Base-by-base conservation (phyloP, 2,329 filamentous ascomycete genomes). In the Aureobasidium lini region DNA sequence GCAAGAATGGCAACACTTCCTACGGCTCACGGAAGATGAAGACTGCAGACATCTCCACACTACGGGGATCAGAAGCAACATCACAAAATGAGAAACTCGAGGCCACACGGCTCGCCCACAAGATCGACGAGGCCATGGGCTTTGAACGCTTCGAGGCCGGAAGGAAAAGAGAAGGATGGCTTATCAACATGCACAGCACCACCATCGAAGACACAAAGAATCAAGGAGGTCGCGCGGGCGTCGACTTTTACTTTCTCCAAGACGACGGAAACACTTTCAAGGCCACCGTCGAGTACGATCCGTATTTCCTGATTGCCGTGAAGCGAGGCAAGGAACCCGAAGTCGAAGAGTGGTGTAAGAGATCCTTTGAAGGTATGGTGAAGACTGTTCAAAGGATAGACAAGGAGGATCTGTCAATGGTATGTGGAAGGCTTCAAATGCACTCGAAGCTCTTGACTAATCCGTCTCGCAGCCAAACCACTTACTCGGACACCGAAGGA, bases 211-310 rank as follows among this genome's bases (percentile, higher is more conserved):
- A 97, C 70, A 83, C 92, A 15, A 89, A 90, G 66, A 82, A 89
- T 47, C 86, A 88, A 1, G 89, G 90, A 61, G 94, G 94, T 39
- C 85, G 90, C 64, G 88, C 94, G 1, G 94, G 90, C 8, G 84
- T 99, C 60, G 94, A 99, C 76, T 96, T 91, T 75, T 99, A 96
- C 78, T 99, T 99, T 75, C 87, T 99, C 61, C 89, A 92, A 67
- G 89, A 93, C 61, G 89, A 95, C 60, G 85, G 90, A 13, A 84
- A 86, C 50, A 93, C 88, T 5, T 99, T 99, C 81, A 99, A 99
- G 73, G 92, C 94, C 10, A 96, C 92, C 0, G 77, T 99, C 64
- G 90, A 96, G 76, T 97, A 96, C 72, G 91, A 97, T 67, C 94
- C 94, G 0, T 99, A 99, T 77, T 96, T 99, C 67, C 76, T 99